Evolutionary conservation across 2,329 filamentous ascomycete genomes (phyloP).

Genomic region (Hymenoscyphus occultus): DNA sequence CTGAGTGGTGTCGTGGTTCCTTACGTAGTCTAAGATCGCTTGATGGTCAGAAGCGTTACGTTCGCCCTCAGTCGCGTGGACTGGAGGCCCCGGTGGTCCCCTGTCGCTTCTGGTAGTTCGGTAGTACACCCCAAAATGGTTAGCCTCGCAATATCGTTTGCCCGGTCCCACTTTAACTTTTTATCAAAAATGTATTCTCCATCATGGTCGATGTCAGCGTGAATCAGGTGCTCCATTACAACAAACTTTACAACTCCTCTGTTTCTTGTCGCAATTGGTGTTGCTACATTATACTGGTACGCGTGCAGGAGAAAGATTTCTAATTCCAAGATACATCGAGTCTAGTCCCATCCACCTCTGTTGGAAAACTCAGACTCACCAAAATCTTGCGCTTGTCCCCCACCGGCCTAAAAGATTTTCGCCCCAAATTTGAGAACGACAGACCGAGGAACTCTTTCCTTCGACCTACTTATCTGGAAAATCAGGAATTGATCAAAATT

Average conservation of each 20-base stretch:
- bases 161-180: conserved; percentile 9
- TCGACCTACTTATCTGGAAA: neutral
- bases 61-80: neutral
- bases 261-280: neutral
- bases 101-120: neutral
- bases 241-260: neutral
- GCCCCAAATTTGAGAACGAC: neutral
- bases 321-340: neutral
- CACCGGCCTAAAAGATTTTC: neutral
- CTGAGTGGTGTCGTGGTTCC: neutral
- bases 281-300: neutral
- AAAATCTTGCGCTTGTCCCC: neutral
- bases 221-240: neutral
- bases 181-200: conserved; percentile 8
- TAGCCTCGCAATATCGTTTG: conserved; percentile 4
- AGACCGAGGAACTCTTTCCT: neutral
- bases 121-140: neutral
- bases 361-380: neutral
- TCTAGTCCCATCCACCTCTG: neutral
- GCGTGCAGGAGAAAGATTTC: neutral
- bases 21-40: neutral
- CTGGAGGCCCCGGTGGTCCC: too few species aligned
- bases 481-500: neutral
- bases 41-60: neutral
- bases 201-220: neutral